A percentile compares a stretch with the other conserved stretches of the same genome.
These are phyloP conservation scores for Sporobolomyces phaffii DNA, from an alignment of 768 basidiomycete species.

Conservation along the genomic window DNA sequence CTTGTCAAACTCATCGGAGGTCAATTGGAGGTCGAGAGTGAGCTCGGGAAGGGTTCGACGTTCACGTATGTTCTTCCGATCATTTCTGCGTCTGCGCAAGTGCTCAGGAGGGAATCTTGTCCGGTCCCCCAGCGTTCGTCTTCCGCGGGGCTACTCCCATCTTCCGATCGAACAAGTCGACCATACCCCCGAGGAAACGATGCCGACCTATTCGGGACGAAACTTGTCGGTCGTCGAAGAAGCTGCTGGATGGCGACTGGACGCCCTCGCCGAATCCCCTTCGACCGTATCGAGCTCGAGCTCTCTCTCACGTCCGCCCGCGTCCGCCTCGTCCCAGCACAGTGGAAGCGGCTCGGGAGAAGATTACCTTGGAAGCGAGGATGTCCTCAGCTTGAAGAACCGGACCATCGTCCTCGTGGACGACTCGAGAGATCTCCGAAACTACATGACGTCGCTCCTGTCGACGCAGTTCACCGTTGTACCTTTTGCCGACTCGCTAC, in stretches of 20 bases:
- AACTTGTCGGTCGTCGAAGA: conserved; percentile 28
- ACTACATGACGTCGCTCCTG: conserved; percentile 26
- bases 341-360: conserved; percentile 15
- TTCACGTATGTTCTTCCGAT: conserved; percentile 19
- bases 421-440: conserved; percentile 29
- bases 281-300: neutral
- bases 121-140: conserved; percentile 2
- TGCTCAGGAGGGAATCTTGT: no score
- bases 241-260: conserved; percentile 23
- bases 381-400: conserved; percentile 30
- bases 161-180: conserved; percentile 29
- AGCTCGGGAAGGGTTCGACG: conserved; percentile 24
- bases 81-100: neutral
- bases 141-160: conserved; percentile 29
- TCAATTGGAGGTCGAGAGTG: conserved; percentile 30
- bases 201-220: conserved; percentile 1
- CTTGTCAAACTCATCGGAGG: conserved; percentile 36
- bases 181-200: conserved; percentile 12
- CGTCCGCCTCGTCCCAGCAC: conserved; percentile 9
- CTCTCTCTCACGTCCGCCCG: neutral
- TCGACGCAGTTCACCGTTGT: conserved; percentile 26
- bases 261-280: conserved; percentile 2
- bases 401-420: conserved; percentile 31
- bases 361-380: conserved; percentile 18
- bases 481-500: conserved; percentile 16